Evolutionary conservation across 1,284 basidiomycete genomes (phyloP).

Genomic region (Ustilago cynodontis): DNA sequence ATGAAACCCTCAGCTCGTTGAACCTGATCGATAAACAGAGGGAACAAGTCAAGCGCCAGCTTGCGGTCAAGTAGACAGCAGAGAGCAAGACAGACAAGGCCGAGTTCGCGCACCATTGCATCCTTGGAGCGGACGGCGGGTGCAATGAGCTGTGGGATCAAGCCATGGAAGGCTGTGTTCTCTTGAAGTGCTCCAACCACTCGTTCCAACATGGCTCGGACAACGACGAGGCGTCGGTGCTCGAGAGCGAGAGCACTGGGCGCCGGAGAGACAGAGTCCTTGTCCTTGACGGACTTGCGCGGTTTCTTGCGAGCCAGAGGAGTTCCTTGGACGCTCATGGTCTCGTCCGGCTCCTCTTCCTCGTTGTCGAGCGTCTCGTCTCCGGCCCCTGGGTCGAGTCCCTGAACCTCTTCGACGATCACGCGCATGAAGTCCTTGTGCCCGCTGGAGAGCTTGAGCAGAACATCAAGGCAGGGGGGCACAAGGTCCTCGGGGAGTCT

Average conservation of each 20-base stretch:
- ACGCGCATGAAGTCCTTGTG: constrained; percentile 93
- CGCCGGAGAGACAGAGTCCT: constrained; percentile 20
- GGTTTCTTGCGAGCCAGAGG: constrained; percentile 45
- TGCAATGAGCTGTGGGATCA: constrained; percentile 88
- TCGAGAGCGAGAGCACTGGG: constrained; percentile 55
- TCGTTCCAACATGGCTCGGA: constrained; percentile 89
- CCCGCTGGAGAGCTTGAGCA: constrained; percentile 83
- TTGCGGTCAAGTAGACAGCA: constrained; percentile 91
- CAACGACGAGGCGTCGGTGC: constrained; percentile 73
- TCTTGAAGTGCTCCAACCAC: constrained; percentile 81
- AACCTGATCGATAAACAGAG: constrained; percentile 88
- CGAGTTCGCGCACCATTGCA: constrained; percentile 84
- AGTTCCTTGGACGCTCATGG: constrained; percentile 42
- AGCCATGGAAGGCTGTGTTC: constrained; percentile 90
- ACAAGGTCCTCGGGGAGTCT: constrained; percentile 83
- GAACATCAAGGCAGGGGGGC: constrained; percentile 84
- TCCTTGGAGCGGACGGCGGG: constrained; percentile 91
- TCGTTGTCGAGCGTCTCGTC: constrained; percentile 61
- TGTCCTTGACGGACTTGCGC: constrained; percentile 42
- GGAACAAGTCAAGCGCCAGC: constrained; percentile 91
- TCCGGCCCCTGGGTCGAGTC: constrained; percentile 70
- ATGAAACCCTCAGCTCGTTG: constrained; percentile 82
- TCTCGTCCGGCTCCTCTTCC: constrained; percentile 48
- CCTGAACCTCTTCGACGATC: constrained; percentile 90
- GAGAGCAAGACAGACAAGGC: constrained; percentile 85